phyloP scores from a whole-genome alignment of 2,329 filamentous ascomycete genomes.

The Aspergillus latus region DNA sequence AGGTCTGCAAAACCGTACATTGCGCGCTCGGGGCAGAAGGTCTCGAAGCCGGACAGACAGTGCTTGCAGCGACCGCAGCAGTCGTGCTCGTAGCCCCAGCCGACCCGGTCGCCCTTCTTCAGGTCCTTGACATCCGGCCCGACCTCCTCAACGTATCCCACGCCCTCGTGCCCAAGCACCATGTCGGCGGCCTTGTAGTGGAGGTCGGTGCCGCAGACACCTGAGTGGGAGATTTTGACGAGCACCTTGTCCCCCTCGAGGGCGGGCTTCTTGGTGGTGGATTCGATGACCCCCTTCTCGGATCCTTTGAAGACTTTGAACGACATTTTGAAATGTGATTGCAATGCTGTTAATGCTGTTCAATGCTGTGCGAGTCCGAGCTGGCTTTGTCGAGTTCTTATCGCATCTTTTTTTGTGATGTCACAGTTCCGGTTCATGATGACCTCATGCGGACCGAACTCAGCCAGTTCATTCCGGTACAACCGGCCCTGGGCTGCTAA shows the following conservation, averaged over 20 bases:
- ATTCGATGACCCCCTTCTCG: constrained; percentile 52
- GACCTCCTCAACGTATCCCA: constrained; percentile 33
- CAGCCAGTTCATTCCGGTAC: neutral
- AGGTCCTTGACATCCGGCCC: constrained; percentile 36
- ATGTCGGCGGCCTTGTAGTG: constrained; percentile 37
- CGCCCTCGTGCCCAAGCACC: constrained; percentile 43
- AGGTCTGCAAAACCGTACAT: constrained; percentile 37
- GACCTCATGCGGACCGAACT: neutral
- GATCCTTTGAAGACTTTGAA: constrained; percentile 1
- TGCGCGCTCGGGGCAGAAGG: constrained; percentile 33
- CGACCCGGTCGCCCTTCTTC: constrained; percentile 43
- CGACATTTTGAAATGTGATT: neutral
- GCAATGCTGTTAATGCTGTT: neutral
- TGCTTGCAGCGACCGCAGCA: constrained; percentile 40
- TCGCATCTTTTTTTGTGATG: neutral
- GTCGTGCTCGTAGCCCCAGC: constrained; percentile 43
- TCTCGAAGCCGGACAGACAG: constrained; percentile 37
- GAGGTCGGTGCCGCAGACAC: constrained; percentile 63
- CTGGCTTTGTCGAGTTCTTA: neutral
- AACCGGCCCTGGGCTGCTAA: too few species aligned
- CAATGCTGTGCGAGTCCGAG: too few species aligned
- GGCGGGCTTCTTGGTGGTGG: constrained; percentile 42
- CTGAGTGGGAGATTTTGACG: constrained; percentile 58
- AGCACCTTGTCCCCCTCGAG: constrained; percentile 51
- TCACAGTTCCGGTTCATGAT: neutral